Base-by-base conservation (phyloP, 1,284 basidiomycete genomes). In the Leucoagaricus sp. region DNA sequence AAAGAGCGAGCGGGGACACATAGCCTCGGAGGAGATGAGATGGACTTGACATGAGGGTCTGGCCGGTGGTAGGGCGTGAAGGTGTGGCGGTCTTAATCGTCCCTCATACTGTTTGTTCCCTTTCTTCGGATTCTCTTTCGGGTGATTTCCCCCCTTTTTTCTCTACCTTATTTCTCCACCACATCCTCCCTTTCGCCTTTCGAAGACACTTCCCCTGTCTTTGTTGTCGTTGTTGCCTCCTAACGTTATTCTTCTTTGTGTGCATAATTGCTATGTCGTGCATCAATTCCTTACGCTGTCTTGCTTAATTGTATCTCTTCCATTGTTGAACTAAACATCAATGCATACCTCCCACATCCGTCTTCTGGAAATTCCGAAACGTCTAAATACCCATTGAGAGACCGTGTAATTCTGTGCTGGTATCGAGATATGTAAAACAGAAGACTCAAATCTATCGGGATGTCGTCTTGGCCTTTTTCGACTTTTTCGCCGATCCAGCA, bases 41-140 rank as follows among this genome's bases (percentile, higher is more conserved):
- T 83, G 82, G 80, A 85, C 66, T 71, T 82, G 53, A 77, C 80
- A 64, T 82, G 49, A 50, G 25, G 23, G 13, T 36, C 15, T 10
- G 15, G 19, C 3, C 7, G 34, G 13, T 40, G 34, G 26, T 31
- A 19, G 28, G 21, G 21, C 12, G 9, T 50, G 19, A 15, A 1
- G 46, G 26, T 45, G 47, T 53, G 52, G 29, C 25, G 47, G 19
- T 58, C 19, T 23, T 56, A 40, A 21, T 49, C 29, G 21, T 19
- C 5, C 21, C 38, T 40, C 4, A 40, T 40, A 4, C 36, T 13
- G 13, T n/a, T n/a, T n/a, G n/a, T n/a, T n/a, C n/a, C 25, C 25
- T 42, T 19, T 23, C 6, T 10, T 42, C 7, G n/a, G 9, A 23
- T 21, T 23, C 25, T 25, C 3, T 2, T 42, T 29, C 26, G 12